Evolutionary conservation across 208 protist species (phyloP).

Genomic region (Leishmania tropica): DNA sequence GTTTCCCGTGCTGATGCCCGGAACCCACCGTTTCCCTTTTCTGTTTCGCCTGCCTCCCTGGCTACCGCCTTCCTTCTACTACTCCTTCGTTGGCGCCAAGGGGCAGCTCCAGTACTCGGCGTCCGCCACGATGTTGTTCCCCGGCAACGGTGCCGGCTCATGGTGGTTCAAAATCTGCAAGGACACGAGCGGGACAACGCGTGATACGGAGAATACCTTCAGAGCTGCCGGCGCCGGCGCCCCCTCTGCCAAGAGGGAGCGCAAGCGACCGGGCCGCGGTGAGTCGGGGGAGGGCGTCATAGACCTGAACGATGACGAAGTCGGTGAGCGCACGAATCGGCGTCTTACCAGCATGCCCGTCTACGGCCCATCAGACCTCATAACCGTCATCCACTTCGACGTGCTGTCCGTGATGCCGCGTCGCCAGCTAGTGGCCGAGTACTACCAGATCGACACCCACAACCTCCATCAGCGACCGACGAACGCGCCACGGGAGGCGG

Average conservation of each 20-base stretch:
- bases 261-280: background rate
- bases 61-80: conserved; percentile 73
- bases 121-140: conserved; percentile 41
- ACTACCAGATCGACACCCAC: conserved; percentile 42
- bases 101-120: conserved; percentile 52
- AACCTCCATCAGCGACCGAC: conserved; percentile 26
- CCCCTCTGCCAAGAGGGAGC: background rate
- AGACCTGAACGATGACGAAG: conserved; percentile 13
- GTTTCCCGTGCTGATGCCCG: conserved; percentile 43
- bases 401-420: conserved; percentile 58
- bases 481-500: background rate
- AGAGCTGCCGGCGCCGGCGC: background rate
- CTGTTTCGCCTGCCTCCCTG: conserved; percentile 59
- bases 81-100: conserved; percentile 34
- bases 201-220: conserved; percentile 9
- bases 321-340: conserved; percentile 18
- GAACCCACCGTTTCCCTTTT: conserved; percentile 62
- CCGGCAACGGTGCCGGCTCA: conserved; percentile 29
- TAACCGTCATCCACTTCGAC: conserved; percentile 33
- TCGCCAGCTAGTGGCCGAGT: conserved; percentile 52
- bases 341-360: conserved; percentile 16
- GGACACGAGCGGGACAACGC: conserved; percentile 1
- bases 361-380: conserved; percentile 29
- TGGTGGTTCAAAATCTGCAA: conserved; percentile 19
- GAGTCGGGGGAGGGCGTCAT: background rate